These are phyloP conservation scores for Sicyos edulis DNA, from an alignment of 306 rosid species.

Conservation along the genomic window DNA sequence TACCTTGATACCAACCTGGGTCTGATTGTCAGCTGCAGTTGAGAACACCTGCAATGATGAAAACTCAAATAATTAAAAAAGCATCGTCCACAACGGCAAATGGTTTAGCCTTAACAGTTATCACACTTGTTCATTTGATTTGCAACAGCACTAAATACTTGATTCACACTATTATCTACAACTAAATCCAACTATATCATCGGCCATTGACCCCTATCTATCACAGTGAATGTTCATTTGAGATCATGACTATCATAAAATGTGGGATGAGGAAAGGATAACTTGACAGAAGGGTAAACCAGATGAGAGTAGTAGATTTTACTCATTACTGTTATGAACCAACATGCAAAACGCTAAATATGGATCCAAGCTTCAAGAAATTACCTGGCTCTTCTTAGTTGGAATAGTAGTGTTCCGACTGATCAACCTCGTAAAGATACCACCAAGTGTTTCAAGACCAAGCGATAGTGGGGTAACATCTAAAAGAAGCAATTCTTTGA, in stretches of 20 bases:
- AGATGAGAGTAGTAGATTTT: neutral
- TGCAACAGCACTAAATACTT: neutral
- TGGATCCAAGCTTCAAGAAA: neutral
- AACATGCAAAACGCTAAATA: too few species aligned
- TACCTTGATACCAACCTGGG: constrained; percentile 89
- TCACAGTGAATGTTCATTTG: neutral
- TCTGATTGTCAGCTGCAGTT: constrained; percentile 90
- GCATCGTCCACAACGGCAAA: neutral
- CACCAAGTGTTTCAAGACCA: constrained; percentile 91
- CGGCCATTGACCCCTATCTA: neutral
- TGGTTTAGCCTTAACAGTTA: neutral
- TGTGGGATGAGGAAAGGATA: neutral
- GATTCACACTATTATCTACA: neutral
- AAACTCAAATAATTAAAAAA: constrained; percentile 10
- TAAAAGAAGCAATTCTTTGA: constrained; percentile 75
- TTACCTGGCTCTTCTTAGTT: constrained; percentile 88
- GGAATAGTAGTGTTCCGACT: constrained; percentile 86
- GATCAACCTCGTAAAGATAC: constrained; percentile 80
- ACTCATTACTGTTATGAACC: neutral
- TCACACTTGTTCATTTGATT: neutral
- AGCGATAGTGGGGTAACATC: constrained; percentile 90
- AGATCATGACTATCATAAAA: neutral
- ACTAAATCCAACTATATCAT: neutral
- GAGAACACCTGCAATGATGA: constrained; percentile 59
- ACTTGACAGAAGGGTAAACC: neutral